These are phyloP conservation scores for Avena atlantica DNA, from an alignment of 176 grass and related monocot species.

Conservation along the genomic window DNA sequence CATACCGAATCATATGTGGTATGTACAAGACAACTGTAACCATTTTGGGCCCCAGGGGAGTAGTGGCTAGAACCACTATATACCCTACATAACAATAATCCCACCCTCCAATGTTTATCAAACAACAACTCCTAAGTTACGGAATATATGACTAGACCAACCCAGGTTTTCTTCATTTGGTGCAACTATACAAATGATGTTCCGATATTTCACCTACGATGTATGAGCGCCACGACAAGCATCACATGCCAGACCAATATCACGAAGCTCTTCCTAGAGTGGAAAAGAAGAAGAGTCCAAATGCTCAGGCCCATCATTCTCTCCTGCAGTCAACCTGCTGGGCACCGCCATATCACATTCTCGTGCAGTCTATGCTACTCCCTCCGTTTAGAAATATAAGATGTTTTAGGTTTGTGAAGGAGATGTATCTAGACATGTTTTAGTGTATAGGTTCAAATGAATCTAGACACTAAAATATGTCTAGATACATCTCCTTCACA, in stretches of 20 bases:
- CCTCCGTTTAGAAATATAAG: no score
- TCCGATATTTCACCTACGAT: background rate
- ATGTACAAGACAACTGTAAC: constrained; percentile 1
- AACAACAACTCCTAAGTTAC: background rate
- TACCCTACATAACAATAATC: background rate
- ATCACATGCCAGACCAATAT: constrained; percentile 23
- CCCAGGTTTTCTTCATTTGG: background rate
- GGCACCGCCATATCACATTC: background rate
- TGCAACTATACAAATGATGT: background rate
- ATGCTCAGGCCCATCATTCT: background rate
- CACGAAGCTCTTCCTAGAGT: background rate
- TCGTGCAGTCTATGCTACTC: background rate
- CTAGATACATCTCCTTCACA: no score
- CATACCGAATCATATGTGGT: constrained; percentile 3
- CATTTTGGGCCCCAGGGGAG: background rate
- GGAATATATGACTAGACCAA: background rate
- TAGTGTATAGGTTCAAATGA: no score
- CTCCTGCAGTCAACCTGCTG: constrained; percentile 8
- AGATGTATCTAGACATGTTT: no score
- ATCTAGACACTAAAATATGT: no score
- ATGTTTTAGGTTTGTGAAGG: no score
- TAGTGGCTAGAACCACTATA: background rate
- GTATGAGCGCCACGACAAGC: background rate
- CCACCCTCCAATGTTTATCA: constrained; percentile 7
- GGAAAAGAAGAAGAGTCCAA: background rate